A percentile compares a stretch with the other conserved stretches of the same genome.
Conservation (phyloP, 116 monocot species). For the Cymodocea nodosa region DNA sequence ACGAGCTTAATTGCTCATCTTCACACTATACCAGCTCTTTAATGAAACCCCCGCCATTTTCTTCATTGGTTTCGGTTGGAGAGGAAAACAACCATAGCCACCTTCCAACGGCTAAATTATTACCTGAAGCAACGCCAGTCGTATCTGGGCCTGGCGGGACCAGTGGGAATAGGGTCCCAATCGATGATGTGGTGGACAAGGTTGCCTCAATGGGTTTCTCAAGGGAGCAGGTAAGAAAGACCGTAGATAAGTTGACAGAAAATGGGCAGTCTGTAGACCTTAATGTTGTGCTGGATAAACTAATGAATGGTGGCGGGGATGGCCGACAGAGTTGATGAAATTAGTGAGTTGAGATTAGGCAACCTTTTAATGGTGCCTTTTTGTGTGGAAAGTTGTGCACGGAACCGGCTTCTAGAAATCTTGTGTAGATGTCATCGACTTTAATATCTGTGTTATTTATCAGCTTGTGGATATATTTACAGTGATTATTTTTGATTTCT, state of each 20-base stretch:
- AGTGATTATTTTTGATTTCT: no score
- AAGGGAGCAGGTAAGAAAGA: slow-evolving; percentile 77
- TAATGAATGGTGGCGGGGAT: slow-evolving; percentile 15
- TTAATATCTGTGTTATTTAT: no score
- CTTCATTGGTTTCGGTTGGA: slow-evolving; percentile 14
- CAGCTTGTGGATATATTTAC: no score
- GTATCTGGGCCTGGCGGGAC: slow-evolving; percentile 8
- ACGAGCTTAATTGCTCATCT: slow-evolving; percentile 42
- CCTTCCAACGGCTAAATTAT: slow-evolving; percentile 66
- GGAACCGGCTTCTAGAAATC: no score
- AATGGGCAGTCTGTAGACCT: slow-evolving; percentile 93
- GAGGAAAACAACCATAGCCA: slow-evolving; percentile 33
- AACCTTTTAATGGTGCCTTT: no score
- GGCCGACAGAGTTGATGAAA: no score
- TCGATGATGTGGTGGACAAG: slow-evolving; percentile 95
- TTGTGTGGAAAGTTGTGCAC: no score
- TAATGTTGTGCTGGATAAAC: slow-evolving; percentile 92
- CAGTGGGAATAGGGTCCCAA: slow-evolving; percentile 32
- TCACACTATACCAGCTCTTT: slow-evolving; percentile 39
- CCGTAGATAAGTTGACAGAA: slow-evolving; percentile 82
- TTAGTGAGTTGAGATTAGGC: no score
- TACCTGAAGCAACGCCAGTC: slow-evolving; percentile 50
- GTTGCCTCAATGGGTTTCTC: slow-evolving; percentile 91
- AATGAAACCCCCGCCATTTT: slow-evolving; percentile 42
- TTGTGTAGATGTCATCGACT: no score